Percentiles rank a stretch among this genome's conserved stretches.
phyloP scores from a whole-genome alignment of 2,329 filamentous ascomycete genomes.

The Colletotrichum sp. region DNA sequence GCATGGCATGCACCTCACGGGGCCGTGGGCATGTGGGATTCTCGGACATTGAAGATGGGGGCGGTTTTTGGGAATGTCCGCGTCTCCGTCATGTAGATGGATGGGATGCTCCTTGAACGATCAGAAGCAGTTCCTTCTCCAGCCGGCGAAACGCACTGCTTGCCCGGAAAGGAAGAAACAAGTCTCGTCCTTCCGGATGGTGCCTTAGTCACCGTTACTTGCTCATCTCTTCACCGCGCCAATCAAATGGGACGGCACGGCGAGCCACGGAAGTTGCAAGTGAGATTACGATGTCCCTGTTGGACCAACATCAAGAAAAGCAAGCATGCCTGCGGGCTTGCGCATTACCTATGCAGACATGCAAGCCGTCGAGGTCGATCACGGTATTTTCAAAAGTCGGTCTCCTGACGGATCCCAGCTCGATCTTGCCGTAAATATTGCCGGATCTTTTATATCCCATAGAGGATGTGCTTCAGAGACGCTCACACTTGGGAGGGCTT shows the following conservation, averaged over 20 bases:
- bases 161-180: not conserved
- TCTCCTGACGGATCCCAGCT: not conserved
- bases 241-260: not conserved
- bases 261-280: not conserved
- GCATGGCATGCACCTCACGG: not conserved
- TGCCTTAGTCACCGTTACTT: not conserved
- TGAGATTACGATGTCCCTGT: fast-evolving
- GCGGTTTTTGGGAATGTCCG: not conserved
- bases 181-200: not conserved
- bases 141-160: not conserved
- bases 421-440: not conserved
- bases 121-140: not conserved
- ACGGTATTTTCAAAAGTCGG: not conserved
- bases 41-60: not conserved
- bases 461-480: not conserved
- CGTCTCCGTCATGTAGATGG: not conserved
- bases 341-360: not conserved
- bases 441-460: not conserved
- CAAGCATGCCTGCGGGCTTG: not conserved
- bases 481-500: not conserved
- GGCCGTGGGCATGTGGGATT: not conserved
- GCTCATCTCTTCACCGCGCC: not conserved
- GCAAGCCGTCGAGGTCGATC: not conserved
- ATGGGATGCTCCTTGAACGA: not conserved
- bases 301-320: not conserved